Base-by-base conservation (phyloP, 2,329 filamentous ascomycete genomes). In the Arthrobotrys megalospora region DNA sequence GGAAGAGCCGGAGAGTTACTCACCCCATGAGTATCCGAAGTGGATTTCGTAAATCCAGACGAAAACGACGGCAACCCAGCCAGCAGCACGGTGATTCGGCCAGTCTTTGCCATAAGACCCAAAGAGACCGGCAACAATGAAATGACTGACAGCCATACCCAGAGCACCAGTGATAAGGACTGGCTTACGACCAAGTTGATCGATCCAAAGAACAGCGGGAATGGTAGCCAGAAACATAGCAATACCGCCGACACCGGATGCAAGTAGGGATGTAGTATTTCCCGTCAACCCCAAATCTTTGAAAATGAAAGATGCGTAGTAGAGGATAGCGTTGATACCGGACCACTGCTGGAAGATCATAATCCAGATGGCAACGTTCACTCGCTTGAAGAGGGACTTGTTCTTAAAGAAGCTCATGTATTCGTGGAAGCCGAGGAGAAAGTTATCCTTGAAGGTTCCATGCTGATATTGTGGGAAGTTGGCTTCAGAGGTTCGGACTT, bases 211-310 rank as follows among this genome's bases (percentile, higher is more conserved):
- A 28, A 88, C 81, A 62, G 85, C 86, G 6, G 85, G 85, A 1
- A 84, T 76, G 0, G 91, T 92, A 21, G 88, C 88, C 78, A 92
- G 80, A 80, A 92, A 91, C 88, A 92, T 91, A 79, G 89, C 88
- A 47, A 93, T 90, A 1, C 91, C 91, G 3, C 92, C 90, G 0
- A 92, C 91, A 1, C 91, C 91, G 0, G 91, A 93, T 0, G 91
- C 91, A 0, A 93, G 85, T 0, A 93, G 86, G 0, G 88, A 89
- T 0, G 84, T 84, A 0, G 87, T 86, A 75, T 85, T 87, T 1
- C 82, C 82, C 0, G 83, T 84, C 14, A 88, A 82, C 3, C 87
- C 86, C 0, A 88, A 81, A 12, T 84, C 83, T 1, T 83, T 80
- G 82, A 88, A 88, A 52, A 88, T 87, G 0, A 84, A 84, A 0